Evolutionary conservation across 2,329 filamentous ascomycete species (phyloP).

Genomic region (Helicocarpus griseus): DNA sequence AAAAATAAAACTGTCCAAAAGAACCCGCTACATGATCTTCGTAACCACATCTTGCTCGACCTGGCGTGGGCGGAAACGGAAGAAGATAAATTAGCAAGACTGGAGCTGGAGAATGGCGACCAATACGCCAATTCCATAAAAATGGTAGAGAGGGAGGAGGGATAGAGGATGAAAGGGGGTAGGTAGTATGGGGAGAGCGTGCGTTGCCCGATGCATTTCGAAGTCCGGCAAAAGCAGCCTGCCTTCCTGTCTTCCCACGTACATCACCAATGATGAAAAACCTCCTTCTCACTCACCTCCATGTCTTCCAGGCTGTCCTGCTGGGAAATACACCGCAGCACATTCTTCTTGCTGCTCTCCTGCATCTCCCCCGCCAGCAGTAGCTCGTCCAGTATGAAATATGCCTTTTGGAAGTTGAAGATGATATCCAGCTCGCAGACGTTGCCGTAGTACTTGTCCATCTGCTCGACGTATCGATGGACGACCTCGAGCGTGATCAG

Average conservation of each 20-base stretch:
- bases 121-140: not conserved
- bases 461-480: slow-evolving; percentile 98
- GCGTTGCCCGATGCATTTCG: no score
- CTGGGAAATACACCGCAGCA: slow-evolving; percentile 87
- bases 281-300: slow-evolving; percentile 63
- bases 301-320: slow-evolving; percentile 98
- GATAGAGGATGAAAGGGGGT: not conserved
- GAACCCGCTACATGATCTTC: slow-evolving; percentile 64
- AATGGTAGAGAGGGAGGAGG: not conserved
- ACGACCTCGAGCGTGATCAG: slow-evolving; percentile 97
- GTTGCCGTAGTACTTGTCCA: slow-evolving; percentile 99
- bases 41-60: slow-evolving; percentile 77
- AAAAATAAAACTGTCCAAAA: not conserved
- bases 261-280: not conserved
- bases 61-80: slow-evolving; percentile 39
- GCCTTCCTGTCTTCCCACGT: no score
- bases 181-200: no score
- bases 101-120: not conserved
- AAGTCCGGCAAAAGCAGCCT: no score
- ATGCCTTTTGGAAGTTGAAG: slow-evolving; percentile 99
- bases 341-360: slow-evolving; percentile 99
- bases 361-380: slow-evolving; percentile 93
- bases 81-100: slow-evolving; percentile 6
- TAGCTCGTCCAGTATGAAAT: slow-evolving; percentile 97
- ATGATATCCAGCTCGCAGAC: slow-evolving; percentile 99